Percentiles rank a stretch among this genome's conserved stretches.
Conservation (phyloP, 2,329 filamentous ascomycete species). For the Mycosphaerella sp. region DNA sequence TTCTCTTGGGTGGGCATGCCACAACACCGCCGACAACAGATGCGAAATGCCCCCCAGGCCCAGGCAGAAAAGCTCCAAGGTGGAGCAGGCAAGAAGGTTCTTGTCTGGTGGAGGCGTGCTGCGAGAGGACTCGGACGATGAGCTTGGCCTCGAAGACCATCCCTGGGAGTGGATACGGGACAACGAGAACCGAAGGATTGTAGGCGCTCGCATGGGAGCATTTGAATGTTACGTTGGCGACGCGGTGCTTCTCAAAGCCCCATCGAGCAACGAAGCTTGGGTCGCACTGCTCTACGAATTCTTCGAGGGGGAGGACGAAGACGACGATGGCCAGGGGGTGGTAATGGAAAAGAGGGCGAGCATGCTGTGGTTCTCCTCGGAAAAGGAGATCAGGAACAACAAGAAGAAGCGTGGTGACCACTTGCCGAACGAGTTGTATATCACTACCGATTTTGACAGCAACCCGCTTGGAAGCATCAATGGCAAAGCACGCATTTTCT, state of each 20-base stretch:
- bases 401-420: conserved; percentile 78
- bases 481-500: conserved; percentile 77
- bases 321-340: conserved; percentile 48
- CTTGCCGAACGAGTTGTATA: conserved; percentile 78
- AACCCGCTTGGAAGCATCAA: conserved; percentile 87
- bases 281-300: conserved; percentile 85
- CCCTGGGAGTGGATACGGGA: conserved; percentile 56
- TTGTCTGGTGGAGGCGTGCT: conserved; percentile 56
- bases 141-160: conserved; percentile 53
- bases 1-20: neutral
- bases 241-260: conserved; percentile 73
- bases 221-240: conserved; percentile 81
- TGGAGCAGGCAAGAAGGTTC: conserved; percentile 44
- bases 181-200: conserved; percentile 44
- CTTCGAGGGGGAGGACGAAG: conserved; percentile 56
- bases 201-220: conserved; percentile 73
- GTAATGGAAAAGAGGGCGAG: conserved; percentile 62
- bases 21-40: neutral
- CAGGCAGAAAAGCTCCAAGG: conserved; percentile 36
- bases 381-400: conserved; percentile 79
- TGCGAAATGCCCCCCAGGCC: conserved; percentile 37
- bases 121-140: conserved; percentile 81
- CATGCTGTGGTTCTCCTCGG: conserved; percentile 94
- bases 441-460: conserved; percentile 78
- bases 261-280: conserved; percentile 83